phyloP scores from a whole-genome alignment of 768 basidiomycete species.

The Porphyrellus cyaneotinctus region DNA sequence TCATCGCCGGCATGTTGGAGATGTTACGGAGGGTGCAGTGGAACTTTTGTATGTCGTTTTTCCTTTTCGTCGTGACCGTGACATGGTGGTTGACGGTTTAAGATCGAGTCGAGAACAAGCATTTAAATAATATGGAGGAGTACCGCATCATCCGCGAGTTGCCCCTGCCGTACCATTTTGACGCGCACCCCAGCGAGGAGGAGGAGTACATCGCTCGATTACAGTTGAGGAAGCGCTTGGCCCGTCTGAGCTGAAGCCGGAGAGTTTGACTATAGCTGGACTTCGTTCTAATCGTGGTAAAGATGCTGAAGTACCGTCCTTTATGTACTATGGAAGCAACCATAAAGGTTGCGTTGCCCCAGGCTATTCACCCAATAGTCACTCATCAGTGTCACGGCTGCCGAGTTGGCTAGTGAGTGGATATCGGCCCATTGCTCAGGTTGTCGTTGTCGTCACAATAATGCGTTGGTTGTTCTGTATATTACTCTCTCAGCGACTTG shows the following conservation, averaged over 20 bases:
- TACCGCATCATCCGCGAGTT: constrained; percentile 83
- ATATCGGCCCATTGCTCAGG: too few relatives aligned
- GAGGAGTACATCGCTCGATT: constrained; percentile 26
- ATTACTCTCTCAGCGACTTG: too few relatives aligned
- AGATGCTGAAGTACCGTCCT: too few relatives aligned
- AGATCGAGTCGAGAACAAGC: constrained; percentile 89
- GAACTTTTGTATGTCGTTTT: constrained; percentile 73
- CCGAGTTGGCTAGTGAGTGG: too few relatives aligned
- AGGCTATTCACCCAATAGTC: too few relatives aligned
- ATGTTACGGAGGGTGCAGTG: constrained; percentile 80
- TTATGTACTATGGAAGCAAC: too few relatives aligned
- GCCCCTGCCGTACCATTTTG: constrained; percentile 71
- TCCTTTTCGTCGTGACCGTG: neutral
- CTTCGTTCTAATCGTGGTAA: too few relatives aligned
- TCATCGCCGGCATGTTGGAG: constrained; percentile 69
- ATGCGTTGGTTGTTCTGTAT: too few relatives aligned
- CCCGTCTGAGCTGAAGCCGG: constrained; percentile 17
- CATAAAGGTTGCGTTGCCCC: too few relatives aligned
- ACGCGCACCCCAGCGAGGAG: constrained; percentile 42
- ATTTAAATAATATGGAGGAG: constrained; percentile 79
- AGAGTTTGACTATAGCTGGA: too few relatives aligned
- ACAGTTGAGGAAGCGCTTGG: constrained; percentile 14
- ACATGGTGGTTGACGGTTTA: neutral
- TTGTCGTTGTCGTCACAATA: too few relatives aligned
- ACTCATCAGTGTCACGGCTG: too few relatives aligned